Conservation (phyloP, 1,139 yeast species). For the Pichia sp. region DNA sequence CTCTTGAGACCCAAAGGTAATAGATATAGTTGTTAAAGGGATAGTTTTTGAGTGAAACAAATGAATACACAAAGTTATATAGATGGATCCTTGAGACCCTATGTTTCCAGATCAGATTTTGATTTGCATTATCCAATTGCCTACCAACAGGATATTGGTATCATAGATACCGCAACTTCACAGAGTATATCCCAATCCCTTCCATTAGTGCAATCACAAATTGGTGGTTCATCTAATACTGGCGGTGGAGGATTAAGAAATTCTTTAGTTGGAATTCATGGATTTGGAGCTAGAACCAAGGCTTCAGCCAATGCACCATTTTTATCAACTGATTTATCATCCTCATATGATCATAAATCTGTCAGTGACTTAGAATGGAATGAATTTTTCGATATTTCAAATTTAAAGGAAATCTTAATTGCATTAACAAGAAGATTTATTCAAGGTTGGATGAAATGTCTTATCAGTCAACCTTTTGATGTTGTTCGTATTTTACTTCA, state of each 20-base stretch:
- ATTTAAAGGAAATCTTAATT: slow-evolving; percentile 47
- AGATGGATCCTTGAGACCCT: slow-evolving; percentile 28
- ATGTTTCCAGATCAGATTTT: slow-evolving; percentile 26
- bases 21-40: too few species aligned
- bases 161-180: slow-evolving; percentile 28
- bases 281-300: slow-evolving; percentile 12
- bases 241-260: background rate
- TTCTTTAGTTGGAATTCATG: slow-evolving; percentile 17
- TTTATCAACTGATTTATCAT: slow-evolving; percentile 3
- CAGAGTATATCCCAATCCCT: slow-evolving; percentile 29
- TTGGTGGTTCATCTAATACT: slow-evolving; percentile 6
- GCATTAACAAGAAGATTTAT: slow-evolving; percentile 55
- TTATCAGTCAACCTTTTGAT: slow-evolving; percentile 84
- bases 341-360: slow-evolving; percentile 17
- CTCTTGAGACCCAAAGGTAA: too few species aligned
- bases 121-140: slow-evolving; percentile 29
- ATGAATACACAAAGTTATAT: slow-evolving; percentile 22
- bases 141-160: slow-evolving; percentile 29
- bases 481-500: slow-evolving; percentile 73
- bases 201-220: slow-evolving; percentile 22
- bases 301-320: slow-evolving; percentile 10
- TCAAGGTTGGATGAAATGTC: slow-evolving; percentile 59
- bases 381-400: slow-evolving; percentile 57
- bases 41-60: background rate
- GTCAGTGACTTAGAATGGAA: slow-evolving; percentile 53